Percentiles rank a stretch among this genome's conserved stretches.
Conservation (phyloP, 371 early-diverging fungal species). For the Lichtheimia ornata region DNA sequence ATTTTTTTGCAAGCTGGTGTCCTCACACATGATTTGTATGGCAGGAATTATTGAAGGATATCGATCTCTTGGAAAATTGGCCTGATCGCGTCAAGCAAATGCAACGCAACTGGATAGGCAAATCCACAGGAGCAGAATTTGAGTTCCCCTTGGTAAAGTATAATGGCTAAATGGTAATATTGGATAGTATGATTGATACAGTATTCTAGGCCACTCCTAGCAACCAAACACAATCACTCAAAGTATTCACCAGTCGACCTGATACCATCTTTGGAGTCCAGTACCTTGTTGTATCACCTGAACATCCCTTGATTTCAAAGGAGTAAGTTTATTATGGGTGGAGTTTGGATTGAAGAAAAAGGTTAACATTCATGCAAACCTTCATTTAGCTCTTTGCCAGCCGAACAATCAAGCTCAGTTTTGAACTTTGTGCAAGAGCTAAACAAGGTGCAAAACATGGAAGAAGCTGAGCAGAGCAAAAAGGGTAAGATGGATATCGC, state of each 20-base stretch:
- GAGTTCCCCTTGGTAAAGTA: conserved; percentile 52
- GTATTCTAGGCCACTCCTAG: background rate
- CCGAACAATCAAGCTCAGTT: conserved; percentile 47
- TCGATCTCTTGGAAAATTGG: conserved; percentile 79
- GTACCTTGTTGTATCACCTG: conserved; percentile 75
- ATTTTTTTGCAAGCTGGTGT: background rate
- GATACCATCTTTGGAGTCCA: conserved; percentile 80
- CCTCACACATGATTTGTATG: background rate
- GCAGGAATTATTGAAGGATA: conserved; percentile 76
- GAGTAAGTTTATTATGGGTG: conserved; percentile 21
- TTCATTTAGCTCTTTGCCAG: conserved; percentile 42
- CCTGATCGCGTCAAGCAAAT: conserved; percentile 87
- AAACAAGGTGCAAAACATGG: conserved; percentile 46
- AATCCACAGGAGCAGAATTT: conserved; percentile 81
- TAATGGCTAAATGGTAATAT: background rate
- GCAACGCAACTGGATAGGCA: conserved; percentile 96
- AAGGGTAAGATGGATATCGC: conserved; percentile 24
- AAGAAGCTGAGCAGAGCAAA: conserved; percentile 50
- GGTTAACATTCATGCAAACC: background rate
- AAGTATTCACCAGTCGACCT: conserved; percentile 83
- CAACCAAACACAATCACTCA: conserved; percentile 26
- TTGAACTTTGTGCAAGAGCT: conserved; percentile 54
- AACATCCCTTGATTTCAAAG: conserved; percentile 57
- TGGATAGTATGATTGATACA: background rate
- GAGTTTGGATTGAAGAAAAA: background rate